These are phyloP conservation scores for Scytalidium sp. DNA, from an alignment of 2,329 filamentous ascomycete species.

Conservation along the genomic window DNA sequence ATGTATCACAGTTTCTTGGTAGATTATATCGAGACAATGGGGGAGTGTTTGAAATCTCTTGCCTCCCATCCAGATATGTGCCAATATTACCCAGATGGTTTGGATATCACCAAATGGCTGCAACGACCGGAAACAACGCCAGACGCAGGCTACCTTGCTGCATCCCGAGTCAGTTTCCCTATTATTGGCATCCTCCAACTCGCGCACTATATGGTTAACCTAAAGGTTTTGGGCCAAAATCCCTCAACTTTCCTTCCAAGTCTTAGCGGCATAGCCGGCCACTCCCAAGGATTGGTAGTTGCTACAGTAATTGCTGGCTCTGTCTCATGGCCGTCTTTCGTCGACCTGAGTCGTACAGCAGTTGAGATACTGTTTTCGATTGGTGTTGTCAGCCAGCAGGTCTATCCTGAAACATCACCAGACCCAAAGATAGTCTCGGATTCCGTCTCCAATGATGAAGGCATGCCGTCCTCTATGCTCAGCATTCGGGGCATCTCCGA, in stretches of 20 bases:
- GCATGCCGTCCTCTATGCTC: constrained; percentile 88
- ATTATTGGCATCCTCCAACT: constrained; percentile 92
- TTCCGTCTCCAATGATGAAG: constrained; percentile 87
- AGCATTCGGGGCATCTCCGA: constrained; percentile 88
- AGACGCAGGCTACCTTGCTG: constrained; percentile 86
- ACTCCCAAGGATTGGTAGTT: constrained; percentile 92
- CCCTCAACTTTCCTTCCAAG: constrained; percentile 80
- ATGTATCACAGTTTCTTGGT: constrained; percentile 90
- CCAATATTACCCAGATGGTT: constrained; percentile 91
- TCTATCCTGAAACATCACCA: constrained; percentile 87
- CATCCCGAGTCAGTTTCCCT: constrained; percentile 88
- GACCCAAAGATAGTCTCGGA: constrained; percentile 84
- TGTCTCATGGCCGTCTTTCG: constrained; percentile 86
- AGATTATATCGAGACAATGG: constrained; percentile 60
- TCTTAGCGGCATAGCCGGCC: constrained; percentile 79
- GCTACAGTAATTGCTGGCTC: constrained; percentile 86
- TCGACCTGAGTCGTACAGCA: constrained; percentile 70
- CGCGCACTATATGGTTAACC: constrained; percentile 89
- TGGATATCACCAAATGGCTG: constrained; percentile 90
- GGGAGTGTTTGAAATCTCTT: not conserved
- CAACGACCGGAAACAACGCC: constrained; percentile 85
- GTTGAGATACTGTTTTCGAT: constrained; percentile 97
- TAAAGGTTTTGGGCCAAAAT: constrained; percentile 80
- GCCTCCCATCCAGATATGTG: constrained; percentile 61
- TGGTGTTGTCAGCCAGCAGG: constrained; percentile 89